Conservation (phyloP, 352 stramenopile species). For the Phytophthora pinifolia region DNA sequence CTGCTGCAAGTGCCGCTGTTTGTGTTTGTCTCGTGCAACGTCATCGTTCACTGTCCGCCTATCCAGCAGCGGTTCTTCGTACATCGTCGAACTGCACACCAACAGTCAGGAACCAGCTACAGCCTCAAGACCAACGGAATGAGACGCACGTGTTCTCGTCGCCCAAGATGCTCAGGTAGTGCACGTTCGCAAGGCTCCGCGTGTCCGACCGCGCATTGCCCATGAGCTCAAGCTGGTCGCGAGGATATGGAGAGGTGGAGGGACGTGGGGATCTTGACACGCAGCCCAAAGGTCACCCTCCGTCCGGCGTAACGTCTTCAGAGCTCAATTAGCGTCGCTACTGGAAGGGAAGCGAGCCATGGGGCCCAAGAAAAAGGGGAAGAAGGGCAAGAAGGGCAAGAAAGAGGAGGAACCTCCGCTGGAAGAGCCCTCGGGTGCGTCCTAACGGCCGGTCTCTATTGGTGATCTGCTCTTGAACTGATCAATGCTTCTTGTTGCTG, state of each 20-base stretch:
- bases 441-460: not conserved
- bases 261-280: slow-evolving; percentile 19
- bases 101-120: not conserved
- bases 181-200: slow-evolving; percentile 35
- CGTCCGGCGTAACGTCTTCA: slow-evolving; percentile 18
- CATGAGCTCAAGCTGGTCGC: slow-evolving; percentile 18
- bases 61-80: slow-evolving; percentile 58
- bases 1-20: slow-evolving; percentile 27
- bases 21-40: slow-evolving; percentile 12
- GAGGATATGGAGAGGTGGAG: slow-evolving; percentile 7
- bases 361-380: slow-evolving; percentile 79
- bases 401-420: slow-evolving; percentile 64
- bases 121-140: not conserved
- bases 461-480: not conserved
- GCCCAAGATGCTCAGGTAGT: slow-evolving; percentile 25
- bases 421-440: slow-evolving; percentile 72
- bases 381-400: slow-evolving; percentile 73
- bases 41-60: slow-evolving; percentile 15
- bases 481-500: not conserved
- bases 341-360: slow-evolving; percentile 24
- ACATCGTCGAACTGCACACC: slow-evolving; percentile 34
- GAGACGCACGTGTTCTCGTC: slow-evolving; percentile 28
- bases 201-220: slow-evolving; percentile 41
- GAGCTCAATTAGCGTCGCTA: not conserved
- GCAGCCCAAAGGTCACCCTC: not conserved